Evolutionary conservation across 1,284 basidiomycete genomes (phyloP), one percentile per base, ranked within the genome.

Genomic region (Ganoderma sp.): DNA sequence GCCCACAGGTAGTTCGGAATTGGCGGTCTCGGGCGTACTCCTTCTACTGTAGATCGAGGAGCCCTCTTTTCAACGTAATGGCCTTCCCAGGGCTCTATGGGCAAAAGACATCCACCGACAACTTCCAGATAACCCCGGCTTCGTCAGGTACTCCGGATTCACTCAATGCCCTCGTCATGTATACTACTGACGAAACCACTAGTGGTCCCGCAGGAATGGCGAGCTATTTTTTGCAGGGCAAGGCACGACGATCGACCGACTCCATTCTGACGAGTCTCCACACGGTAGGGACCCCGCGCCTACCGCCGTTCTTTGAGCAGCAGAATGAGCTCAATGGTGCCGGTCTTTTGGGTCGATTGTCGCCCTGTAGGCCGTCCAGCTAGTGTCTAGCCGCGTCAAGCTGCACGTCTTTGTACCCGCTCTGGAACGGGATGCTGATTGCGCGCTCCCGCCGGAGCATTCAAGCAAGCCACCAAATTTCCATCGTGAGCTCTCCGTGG

Each of bases 291-390:
- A 19, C 12, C 28, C 28, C 28, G 56, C 56, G 56, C 39, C 32
- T 39, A 22, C 34, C 19, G n/a, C 32, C 17, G 56, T 22, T 42
- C 56, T 61, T 37, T 54, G 58, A 28, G 59, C 54, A 42, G 61
- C 34, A 54, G 43, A 42, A 65, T 10, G 64, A 58, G 54, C 34
- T 25, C n/a, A 54, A 9, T 28, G 34, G 63, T 17, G 42, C 43
- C 34, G 0, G 17, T 10, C 9, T 22, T 45, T 32, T 58, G 58
- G 63, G 41, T 7, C 42, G 52, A 63, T 65, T 66, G 67, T 63
- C 65, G 48, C 61, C 61, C 25, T 43, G 34, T n/a, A 28, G 45
- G 19, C 56, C 48, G 17, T 60, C 37, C 61, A 41, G 48, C 42
- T 25, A 41, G 56, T 61, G 45, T 59, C 43, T 56, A 32, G 45